Evolutionary conservation across 306 rosid species (phyloP).

Genomic region (Malus fusca): DNA sequence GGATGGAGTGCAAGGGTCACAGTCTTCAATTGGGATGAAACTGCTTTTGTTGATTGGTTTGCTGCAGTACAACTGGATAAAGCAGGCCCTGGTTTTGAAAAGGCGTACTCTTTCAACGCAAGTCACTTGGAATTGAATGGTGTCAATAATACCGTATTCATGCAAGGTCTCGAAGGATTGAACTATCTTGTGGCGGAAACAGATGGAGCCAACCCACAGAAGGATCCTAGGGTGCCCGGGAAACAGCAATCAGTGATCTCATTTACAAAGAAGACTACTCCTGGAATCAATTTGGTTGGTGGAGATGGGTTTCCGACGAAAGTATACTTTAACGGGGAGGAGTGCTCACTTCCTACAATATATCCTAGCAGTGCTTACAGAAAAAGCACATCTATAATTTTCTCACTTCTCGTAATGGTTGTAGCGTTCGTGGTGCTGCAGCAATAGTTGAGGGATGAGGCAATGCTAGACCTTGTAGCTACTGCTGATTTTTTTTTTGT

Average conservation of each 20-base stretch:
- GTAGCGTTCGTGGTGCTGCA: constrained; percentile 29
- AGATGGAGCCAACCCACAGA: constrained; percentile 54
- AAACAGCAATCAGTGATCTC: constrained; percentile 93
- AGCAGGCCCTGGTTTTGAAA: constrained; percentile 73
- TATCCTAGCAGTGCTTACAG: constrained; percentile 42
- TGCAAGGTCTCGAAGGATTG: constrained; percentile 68
- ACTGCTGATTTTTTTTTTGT: constrained; percentile 27
- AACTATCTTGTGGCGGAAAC: constrained; percentile 85
- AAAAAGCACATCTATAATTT: constrained; percentile 21
- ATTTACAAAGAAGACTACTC: constrained; percentile 71
- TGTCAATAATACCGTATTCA: constrained; percentile 56
- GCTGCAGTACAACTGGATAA: constrained; percentile 80
- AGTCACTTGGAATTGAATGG: constrained; percentile 39
- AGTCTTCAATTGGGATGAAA: constrained; percentile 87
- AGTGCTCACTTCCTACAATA: constrained; percentile 71
- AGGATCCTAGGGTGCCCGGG: constrained; percentile 89
- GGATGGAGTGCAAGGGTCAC: constrained; percentile 97
- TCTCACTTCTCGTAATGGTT: constrained; percentile 24
- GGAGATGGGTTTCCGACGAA: constrained; percentile 89
- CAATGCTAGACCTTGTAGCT: constrained; percentile 14
- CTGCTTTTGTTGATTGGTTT: constrained; percentile 77
- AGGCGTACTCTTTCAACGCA: constrained; percentile 88
- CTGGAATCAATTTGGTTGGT: constrained; percentile 46
- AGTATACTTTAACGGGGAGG: constrained; percentile 92
- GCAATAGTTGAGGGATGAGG: constrained; percentile 20